Percentiles rank a stretch among this genome's conserved stretches.
Evolutionary conservation across 192 early-diverging fungal genomes (phyloP).

Genomic region (Umbelopsis sp.): DNA sequence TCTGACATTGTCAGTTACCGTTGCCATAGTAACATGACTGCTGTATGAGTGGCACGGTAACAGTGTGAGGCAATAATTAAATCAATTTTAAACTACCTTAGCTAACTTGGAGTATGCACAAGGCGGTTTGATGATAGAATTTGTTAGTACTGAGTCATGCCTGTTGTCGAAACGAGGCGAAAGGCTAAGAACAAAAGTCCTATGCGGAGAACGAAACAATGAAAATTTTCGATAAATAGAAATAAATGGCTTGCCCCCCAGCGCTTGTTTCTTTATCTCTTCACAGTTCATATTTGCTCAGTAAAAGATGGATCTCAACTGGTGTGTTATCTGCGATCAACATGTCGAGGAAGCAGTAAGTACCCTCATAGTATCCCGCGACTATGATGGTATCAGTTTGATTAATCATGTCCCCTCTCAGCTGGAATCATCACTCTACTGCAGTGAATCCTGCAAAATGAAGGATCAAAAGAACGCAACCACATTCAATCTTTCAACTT

Average conservation of each 20-base stretch:
- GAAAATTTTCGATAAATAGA: constrained; percentile 1
- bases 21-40: constrained; percentile 11
- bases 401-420: background rate
- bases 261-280: background rate
- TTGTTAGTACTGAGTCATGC: background rate
- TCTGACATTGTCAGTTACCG: too few species aligned
- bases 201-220: constrained; percentile 14
- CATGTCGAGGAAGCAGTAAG: constrained; percentile 22
- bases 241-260: background rate
- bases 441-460: background rate
- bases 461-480: constrained; percentile 17
- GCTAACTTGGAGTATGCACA: too few species aligned
- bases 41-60: background rate
- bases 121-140: too few species aligned
- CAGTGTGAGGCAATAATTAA: background rate
- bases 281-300: background rate
- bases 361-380: background rate
- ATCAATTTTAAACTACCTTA: too few species aligned
- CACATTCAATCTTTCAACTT: constrained; percentile 18
- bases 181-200: background rate
- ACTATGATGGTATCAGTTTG: background rate
- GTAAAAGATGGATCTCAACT: constrained; percentile 21
- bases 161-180: background rate
- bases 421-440: constrained; percentile 20
- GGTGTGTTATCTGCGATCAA: constrained; percentile 22